Conservation (phyloP, 345 rosid species). For the Cardamine occulta region DNA sequence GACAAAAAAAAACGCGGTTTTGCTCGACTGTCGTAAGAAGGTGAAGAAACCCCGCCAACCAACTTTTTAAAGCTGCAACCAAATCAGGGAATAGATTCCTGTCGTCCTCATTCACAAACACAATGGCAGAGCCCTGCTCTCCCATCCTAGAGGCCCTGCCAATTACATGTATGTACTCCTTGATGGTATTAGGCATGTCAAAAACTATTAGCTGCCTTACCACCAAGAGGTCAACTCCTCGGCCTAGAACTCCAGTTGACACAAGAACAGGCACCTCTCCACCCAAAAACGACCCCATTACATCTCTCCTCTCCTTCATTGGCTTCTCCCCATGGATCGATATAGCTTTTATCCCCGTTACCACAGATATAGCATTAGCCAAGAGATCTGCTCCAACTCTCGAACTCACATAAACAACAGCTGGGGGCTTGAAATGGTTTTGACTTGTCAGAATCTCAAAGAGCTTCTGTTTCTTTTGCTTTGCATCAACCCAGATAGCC, state of each 20-base stretch:
- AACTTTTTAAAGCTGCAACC: conserved; percentile 57
- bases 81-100: conserved; percentile 68
- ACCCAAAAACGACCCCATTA: conserved; percentile 64
- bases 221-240: conserved; percentile 80
- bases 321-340: conserved; percentile 93
- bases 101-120: conserved; percentile 72
- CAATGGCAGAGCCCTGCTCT: conserved; percentile 68
- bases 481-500: conserved; percentile 88
- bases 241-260: conserved; percentile 79
- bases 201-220: conserved; percentile 89
- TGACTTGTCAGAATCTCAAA: conserved; percentile 78
- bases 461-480: conserved; percentile 93
- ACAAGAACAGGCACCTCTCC: conserved; percentile 84
- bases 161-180: conserved; percentile 83
- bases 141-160: conserved; percentile 90
- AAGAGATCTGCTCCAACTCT: conserved; percentile 91
- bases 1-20: too few species aligned
- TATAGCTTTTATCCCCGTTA: conserved; percentile 74
- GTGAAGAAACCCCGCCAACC: too few species aligned
- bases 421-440: conserved; percentile 80
- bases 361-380: conserved; percentile 66
- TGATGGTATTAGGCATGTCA: conserved; percentile 82
- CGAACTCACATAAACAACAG: conserved; percentile 79
- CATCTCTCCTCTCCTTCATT: conserved; percentile 89
- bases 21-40: too few species aligned